Conservation (phyloP, 2,329 filamentous ascomycete genomes). For the Emmonsiellopsis sp. region DNA sequence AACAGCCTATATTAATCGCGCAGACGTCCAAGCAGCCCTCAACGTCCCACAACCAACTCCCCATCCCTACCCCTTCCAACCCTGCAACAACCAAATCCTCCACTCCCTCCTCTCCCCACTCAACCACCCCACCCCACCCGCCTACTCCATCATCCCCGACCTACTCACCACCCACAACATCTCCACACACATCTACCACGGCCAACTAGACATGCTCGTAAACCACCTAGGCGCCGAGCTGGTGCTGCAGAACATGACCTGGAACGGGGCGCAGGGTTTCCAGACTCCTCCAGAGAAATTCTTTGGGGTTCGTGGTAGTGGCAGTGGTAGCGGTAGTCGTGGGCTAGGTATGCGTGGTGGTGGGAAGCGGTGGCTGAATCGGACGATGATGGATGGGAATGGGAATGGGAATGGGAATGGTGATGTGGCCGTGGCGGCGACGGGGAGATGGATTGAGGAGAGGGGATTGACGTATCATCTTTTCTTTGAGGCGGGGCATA, state of each 20-base stretch:
- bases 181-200: slow-evolving; percentile 28
- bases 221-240: slow-evolving; percentile 30
- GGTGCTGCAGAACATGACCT: slow-evolving; percentile 34
- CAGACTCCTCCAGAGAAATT: slow-evolving; percentile 15
- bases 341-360: neutral
- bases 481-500: slow-evolving; percentile 27
- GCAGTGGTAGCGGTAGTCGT: slow-evolving; percentile 13
- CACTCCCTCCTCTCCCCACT: slow-evolving; percentile 15
- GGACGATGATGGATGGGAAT: neutral
- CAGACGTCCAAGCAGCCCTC: slow-evolving; percentile 25
- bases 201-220: slow-evolving; percentile 30
- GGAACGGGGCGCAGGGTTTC: slow-evolving; percentile 29
- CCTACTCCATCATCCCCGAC: slow-evolving; percentile 24
- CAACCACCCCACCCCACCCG: slow-evolving; percentile 19
- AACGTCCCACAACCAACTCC: slow-evolving; percentile 16
- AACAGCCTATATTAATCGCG: slow-evolving; percentile 24
- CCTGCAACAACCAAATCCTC: slow-evolving; percentile 25
- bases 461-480: slow-evolving; percentile 29
- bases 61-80: slow-evolving; percentile 13
- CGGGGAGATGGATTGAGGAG: slow-evolving; percentile 24
- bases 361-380: too few relatives aligned
- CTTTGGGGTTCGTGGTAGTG: slow-evolving; percentile 11
- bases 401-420: too few relatives aligned
- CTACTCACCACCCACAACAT: slow-evolving; percentile 24
- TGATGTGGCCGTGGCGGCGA: too few relatives aligned